phyloP scores from a whole-genome alignment of 2,329 filamentous ascomycete species.

The Dothideomycetes sp. region DNA sequence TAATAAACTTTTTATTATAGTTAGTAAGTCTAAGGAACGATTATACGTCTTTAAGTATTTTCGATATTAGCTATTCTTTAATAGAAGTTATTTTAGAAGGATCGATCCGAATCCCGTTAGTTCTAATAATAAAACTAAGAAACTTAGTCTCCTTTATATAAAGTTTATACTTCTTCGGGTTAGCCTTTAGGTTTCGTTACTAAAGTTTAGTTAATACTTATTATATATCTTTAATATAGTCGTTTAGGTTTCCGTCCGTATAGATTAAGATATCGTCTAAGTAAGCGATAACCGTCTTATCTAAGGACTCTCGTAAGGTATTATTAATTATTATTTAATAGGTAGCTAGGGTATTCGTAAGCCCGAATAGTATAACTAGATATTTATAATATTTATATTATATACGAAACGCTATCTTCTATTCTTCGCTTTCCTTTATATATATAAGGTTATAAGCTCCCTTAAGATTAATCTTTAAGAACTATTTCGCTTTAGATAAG shows the following conservation, averaged over 20 bases:
- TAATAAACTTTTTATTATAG: conserved; percentile 16
- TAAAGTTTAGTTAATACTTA: conserved; percentile 20
- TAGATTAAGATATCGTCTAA: conserved; percentile 25
- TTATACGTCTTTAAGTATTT: conserved; percentile 19
- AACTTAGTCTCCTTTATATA: conserved; percentile 22
- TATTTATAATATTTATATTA: conserved; percentile 21
- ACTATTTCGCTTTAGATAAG: conserved; percentile 16
- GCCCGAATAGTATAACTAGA: conserved; percentile 20
- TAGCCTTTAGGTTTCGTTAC: conserved; percentile 17
- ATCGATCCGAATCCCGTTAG: conserved; percentile 22
- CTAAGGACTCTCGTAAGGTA: conserved; percentile 18
- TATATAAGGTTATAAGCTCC: conserved; percentile 20
- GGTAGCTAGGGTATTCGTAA: conserved; percentile 18
- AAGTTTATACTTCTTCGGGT: conserved; percentile 26
- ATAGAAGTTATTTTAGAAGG: conserved; percentile 21
- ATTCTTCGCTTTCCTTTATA: conserved; percentile 22
- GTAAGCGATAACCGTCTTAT: conserved; percentile 19
- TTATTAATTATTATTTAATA: conserved; percentile 24
- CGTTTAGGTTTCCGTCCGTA: conserved; percentile 17
- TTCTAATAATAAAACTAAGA: conserved; percentile 25
- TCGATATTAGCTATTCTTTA: conserved; percentile 19
- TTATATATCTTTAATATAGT: conserved; percentile 21
- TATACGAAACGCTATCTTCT: conserved; percentile 18
- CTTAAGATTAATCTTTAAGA: conserved; percentile 21
- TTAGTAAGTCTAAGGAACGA: conserved; percentile 17